Conservation (phyloP, 2,329 filamentous ascomycete genomes). For the Penicillium olsonii region DNA sequence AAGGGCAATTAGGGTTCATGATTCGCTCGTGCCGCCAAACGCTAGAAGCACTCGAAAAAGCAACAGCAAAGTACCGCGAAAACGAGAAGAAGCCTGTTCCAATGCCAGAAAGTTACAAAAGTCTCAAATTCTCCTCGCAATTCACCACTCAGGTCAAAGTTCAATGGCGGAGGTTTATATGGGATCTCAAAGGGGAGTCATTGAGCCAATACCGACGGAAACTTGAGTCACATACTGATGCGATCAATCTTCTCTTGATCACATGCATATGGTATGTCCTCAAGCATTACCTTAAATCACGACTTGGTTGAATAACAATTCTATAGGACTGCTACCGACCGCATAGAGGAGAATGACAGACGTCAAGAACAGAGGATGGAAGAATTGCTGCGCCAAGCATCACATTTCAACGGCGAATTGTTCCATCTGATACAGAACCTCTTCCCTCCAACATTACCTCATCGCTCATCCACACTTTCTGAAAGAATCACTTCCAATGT, state of each 20-base stretch:
- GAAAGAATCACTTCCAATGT: neutral
- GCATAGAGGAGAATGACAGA: constrained; percentile 1
- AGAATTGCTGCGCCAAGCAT: neutral
- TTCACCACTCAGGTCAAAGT: neutral
- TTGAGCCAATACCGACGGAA: constrained; percentile 4
- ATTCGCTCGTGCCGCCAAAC: neutral
- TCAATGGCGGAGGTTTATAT: constrained; percentile 5
- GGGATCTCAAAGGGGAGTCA: constrained; percentile 1
- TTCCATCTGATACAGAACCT: too few species aligned
- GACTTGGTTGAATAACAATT: too few species aligned
- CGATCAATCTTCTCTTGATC: constrained; percentile 2
- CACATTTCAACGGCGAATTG: neutral
- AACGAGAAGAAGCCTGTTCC: neutral
- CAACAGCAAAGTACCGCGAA: neutral
- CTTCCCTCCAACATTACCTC: neutral
- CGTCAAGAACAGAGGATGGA: neutral
- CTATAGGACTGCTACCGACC: constrained; percentile 3
- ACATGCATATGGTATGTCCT: constrained; percentile 4
- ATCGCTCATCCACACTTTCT: neutral
- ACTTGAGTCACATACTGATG: constrained; percentile 5
- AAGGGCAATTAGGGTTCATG: neutral
- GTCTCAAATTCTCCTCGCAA: neutral
- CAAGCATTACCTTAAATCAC: too few species aligned
- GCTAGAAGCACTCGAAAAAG: neutral
- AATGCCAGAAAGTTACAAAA: neutral